These are phyloP conservation scores for Nymphaea colorata DNA, from an alignment of 164 flowering plant genomes.

Conservation along the genomic window DNA sequence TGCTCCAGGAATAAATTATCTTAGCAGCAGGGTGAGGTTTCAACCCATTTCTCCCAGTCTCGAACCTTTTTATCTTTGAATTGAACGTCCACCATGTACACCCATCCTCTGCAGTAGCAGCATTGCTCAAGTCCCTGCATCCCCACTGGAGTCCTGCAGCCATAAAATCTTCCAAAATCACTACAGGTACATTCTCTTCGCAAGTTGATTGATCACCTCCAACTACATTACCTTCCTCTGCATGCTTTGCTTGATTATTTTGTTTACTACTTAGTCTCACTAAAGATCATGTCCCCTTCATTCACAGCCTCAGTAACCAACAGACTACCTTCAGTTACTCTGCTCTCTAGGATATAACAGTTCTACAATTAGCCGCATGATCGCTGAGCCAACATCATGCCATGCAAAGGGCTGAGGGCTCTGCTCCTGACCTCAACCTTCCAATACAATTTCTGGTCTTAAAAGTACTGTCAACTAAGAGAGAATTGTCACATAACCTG, in stretches of 20 bases:
- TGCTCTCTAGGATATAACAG: slow-evolving; percentile 37
- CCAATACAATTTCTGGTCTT: slow-evolving; percentile 37
- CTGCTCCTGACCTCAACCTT: slow-evolving; percentile 29
- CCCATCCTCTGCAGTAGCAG: slow-evolving; percentile 9
- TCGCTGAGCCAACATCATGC: slow-evolving; percentile 14
- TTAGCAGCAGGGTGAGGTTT: not conserved
- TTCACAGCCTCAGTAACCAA: not conserved
- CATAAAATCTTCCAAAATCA: slow-evolving; percentile 26
- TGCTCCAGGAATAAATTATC: slow-evolving; percentile 2
- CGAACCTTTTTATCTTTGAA: too few species aligned
- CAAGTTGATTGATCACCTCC: too few species aligned
- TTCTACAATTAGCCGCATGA: slow-evolving; percentile 22
- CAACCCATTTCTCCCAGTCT: not conserved
- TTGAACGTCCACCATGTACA: slow-evolving; percentile 18
- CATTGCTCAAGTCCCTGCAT: slow-evolving; percentile 14
- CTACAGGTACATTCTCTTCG: slow-evolving; percentile 19
- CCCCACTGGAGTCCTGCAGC: slow-evolving; percentile 17
- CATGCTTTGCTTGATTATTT: too few species aligned
- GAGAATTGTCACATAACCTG: slow-evolving; percentile 27
- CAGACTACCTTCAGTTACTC: slow-evolving; percentile 33
- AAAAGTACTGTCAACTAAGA: slow-evolving; percentile 16
- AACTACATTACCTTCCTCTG: too few species aligned
- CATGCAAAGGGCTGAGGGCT: slow-evolving; percentile 4
- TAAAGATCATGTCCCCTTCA: not conserved
- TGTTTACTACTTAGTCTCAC: too few species aligned